These are phyloP conservation scores for Hortaea sp. DNA, from an alignment of 2,329 filamentous ascomycete genomes.

Conservation along the genomic window DNA sequence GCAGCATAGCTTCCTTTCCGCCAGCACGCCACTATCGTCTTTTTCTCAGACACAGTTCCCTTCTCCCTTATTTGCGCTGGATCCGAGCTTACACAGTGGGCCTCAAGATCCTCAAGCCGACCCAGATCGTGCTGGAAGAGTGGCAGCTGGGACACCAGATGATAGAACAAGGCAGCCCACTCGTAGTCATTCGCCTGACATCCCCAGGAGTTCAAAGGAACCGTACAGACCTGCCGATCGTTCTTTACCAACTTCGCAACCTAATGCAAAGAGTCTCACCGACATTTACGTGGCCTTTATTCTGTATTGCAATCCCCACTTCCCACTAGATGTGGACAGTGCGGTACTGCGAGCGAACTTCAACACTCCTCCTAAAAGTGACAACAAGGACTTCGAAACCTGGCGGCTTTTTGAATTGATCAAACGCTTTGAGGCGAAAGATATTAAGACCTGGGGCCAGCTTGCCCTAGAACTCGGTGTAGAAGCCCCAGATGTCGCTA, in stretches of 20 bases:
- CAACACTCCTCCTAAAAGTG: conserved; percentile 70
- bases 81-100: conserved; percentile 13
- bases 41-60: conserved; percentile 14
- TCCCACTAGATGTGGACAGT: conserved; percentile 61
- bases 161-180: conserved; percentile 17
- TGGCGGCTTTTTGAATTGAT: conserved; percentile 71
- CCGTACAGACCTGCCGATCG: conserved; percentile 37
- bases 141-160: conserved; percentile 8
- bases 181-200: conserved; percentile 10
- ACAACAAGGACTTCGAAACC: conserved; percentile 75
- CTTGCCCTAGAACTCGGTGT: conserved; percentile 80
- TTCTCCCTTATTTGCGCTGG: conserved; percentile 16
- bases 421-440: conserved; percentile 63
- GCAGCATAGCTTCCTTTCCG: conserved; percentile 12
- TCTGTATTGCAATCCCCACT: conserved; percentile 79
- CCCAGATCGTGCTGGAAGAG: background rate
- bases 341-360: conserved; percentile 65
- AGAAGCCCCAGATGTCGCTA: conserved; percentile 68
- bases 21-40: conserved; percentile 9
- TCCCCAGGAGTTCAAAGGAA: conserved; percentile 7
- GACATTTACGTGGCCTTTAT: conserved; percentile 78
- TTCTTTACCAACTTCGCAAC: conserved; percentile 54
- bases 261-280: conserved; percentile 63
- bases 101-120: conserved; percentile 13
- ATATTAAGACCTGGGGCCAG: conserved; percentile 89